Evolutionary conservation across 495 filamentous ascomycete species (phyloP), one percentile per base, ranked within the genome.

Genomic region (Podospora australis): DNA sequence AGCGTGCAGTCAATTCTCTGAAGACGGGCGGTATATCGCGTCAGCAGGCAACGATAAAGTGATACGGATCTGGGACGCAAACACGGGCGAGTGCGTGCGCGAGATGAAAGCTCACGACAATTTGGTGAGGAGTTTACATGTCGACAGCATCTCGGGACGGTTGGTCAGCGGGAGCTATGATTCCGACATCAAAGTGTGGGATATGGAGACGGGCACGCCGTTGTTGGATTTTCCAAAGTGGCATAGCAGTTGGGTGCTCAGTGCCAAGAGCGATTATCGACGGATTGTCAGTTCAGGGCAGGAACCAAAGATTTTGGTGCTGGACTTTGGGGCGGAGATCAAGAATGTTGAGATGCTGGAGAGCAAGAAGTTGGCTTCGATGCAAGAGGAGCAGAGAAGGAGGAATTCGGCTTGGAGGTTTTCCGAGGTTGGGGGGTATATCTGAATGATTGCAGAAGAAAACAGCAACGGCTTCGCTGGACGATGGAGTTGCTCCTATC

Each of bases 241-340:
- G 88, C 92, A 95, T 30, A 83, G 84, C 13, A 95, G 88, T 58
- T 97, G 94, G 94, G 94, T 96, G 56, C 67, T 98, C 34, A 88
- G 86, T 50, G 92, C 94, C 21, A 96, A 97, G 70, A 86, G 85
- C 25, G 92, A 98, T 64, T 96, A 96, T 63, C 74, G 91, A 39
- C 78, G 92, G 28, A 90, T 98, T 48, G 83, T 98, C 36, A 88
- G 86, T 46, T 95, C 94, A 0, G 90, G 88, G 34, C 92, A 98
- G 67, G 90, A 97, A 57, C 84, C 88, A 8, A 82, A 91, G 54
- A 85, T 87, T 24, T 71, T 96, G 19, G 82, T 98, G n/a, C 79
- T 98, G 72, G 92, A 98, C 70, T 89, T 88, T 58, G 84, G 84
- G 14, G 72, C 72, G n/a, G 70, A 64, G 45, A 67, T 82, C 8